phyloP scores from a whole-genome alignment of 2,329 filamentous ascomycete genomes.

The Cordyceps tenuipes region DNA sequence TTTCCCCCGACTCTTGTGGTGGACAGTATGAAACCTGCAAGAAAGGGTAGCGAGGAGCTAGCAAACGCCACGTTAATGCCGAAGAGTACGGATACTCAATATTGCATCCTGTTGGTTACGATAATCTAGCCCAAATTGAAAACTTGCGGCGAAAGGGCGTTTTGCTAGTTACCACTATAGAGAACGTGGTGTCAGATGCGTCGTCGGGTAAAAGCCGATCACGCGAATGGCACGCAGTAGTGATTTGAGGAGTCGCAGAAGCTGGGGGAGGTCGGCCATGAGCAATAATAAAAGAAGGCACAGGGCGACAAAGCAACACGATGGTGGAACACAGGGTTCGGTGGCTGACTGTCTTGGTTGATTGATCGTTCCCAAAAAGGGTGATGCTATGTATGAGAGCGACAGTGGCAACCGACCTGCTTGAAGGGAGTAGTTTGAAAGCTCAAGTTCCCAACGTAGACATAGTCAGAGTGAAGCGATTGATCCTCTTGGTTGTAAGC shows the following conservation, averaged over 20 bases:
- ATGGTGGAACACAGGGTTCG: neutral
- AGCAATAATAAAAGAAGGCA: neutral
- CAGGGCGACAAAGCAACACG: neutral
- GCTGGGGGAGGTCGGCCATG: too few relatives aligned
- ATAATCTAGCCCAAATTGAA: neutral
- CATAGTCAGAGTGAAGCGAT: neutral
- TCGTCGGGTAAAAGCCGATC: too few relatives aligned
- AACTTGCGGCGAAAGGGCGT: too few relatives aligned
- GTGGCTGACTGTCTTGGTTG: constrained; percentile 4
- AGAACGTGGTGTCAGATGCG: too few relatives aligned
- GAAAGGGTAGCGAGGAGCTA: neutral
- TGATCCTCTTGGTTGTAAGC: neutral
- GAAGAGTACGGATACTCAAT: neutral
- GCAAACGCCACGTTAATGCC: neutral
- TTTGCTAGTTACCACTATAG: too few relatives aligned
- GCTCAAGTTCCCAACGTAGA: too few relatives aligned
- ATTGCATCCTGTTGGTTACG: neutral
- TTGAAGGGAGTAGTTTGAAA: too few relatives aligned
- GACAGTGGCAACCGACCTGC: neutral
- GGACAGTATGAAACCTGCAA: neutral
- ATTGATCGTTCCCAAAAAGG: neutral
- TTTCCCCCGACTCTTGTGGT: neutral
- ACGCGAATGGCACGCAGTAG: too few relatives aligned
- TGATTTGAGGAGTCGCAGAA: too few relatives aligned
- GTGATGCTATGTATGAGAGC: neutral